These are phyloP conservation scores for Tylopilus felleus DNA, from an alignment of 768 basidiomycete species.

Conservation along the genomic window DNA sequence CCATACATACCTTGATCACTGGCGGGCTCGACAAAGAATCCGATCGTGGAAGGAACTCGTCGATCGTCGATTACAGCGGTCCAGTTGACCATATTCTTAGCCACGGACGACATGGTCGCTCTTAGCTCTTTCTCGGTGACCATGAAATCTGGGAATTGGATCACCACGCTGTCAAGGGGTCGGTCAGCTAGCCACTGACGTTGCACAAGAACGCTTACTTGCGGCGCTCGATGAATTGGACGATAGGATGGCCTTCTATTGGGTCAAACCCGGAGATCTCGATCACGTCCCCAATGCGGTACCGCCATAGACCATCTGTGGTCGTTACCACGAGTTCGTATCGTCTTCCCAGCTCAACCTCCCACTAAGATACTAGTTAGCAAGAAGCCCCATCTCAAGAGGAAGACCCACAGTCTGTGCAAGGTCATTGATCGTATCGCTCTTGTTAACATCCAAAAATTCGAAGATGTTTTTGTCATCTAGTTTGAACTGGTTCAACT, in stretches of 20 bases:
- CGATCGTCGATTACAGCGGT: not conserved
- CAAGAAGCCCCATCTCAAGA: too few species aligned
- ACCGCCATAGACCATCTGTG: conserved; percentile 19
- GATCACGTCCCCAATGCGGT: conserved; percentile 19
- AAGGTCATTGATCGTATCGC: too few species aligned
- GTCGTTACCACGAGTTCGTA: conserved; percentile 23
- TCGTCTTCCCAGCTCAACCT: conserved; percentile 2
- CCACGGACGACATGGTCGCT: not conserved
- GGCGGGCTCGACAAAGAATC: not conserved
- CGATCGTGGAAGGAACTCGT: not conserved
- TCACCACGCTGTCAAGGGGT: too few species aligned
- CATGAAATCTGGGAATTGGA: too few species aligned
- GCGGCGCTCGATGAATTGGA: conserved; percentile 15
- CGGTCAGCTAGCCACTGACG: too few species aligned
- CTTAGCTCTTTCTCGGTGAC: too few species aligned
- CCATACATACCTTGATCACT: too few species aligned
- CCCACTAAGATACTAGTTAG: too few species aligned
- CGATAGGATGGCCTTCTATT: conserved; percentile 14
- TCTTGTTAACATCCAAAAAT: too few species aligned
- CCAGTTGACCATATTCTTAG: not conserved
- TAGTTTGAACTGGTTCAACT: conserved; percentile 6
- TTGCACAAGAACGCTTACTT: not conserved
- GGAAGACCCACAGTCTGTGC: too few species aligned
- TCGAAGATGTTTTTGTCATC: too few species aligned
- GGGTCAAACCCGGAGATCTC: conserved; percentile 22